Base-by-base conservation (phyloP, 176 grass and related monocot species). In the Phoenix dactylifera region DNA sequence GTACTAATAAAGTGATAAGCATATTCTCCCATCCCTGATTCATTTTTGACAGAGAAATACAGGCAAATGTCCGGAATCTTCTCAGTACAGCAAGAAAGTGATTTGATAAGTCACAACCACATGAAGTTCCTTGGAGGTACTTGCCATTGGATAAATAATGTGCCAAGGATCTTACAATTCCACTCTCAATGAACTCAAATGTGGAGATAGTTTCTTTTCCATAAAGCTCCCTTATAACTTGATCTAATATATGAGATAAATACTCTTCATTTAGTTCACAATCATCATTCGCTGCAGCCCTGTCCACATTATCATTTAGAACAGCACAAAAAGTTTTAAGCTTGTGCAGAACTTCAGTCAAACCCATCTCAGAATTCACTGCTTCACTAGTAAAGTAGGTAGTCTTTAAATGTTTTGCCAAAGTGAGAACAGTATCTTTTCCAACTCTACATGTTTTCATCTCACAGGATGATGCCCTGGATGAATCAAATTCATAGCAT, bases 141-240 rank as follows among this genome's bases (percentile, higher is more conserved):
- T 76, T 83, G 22, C 93, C 88, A n/a, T 98, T 92, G 16, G 81
- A 91, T 28, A 98, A 77, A 71, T 92, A 98, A 72, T 83, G 85
- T 49, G 79, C 83, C 54, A 98, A 80, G 54, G 88, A 92, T 80
- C 82, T 92, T 19, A 88, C 76, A 22, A 98, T 67, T 65, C 87
- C 87, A 76, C 93, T 98, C 58, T 98, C 84, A 70, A 98, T 68
- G 25, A 98, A 98, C 78, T 98, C 93, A 79, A 98, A 98, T 48
- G 87, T 98, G 24, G 93, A 92, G 87, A 98, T 86, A 51, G 84
- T 80, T 57, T 98, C 84, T 51, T 79, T 84, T 54, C 73, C 81
- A 71, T 68, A 80, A 76, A 91, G 84, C 52, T 98, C 93, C 77
- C 72, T 98, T 81, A 98, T 88, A 29, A 98, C 73, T 76, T 98